These are phyloP conservation scores for Manihot esculenta DNA, from an alignment of 441 rosid genomes.

Conservation along the genomic window DNA sequence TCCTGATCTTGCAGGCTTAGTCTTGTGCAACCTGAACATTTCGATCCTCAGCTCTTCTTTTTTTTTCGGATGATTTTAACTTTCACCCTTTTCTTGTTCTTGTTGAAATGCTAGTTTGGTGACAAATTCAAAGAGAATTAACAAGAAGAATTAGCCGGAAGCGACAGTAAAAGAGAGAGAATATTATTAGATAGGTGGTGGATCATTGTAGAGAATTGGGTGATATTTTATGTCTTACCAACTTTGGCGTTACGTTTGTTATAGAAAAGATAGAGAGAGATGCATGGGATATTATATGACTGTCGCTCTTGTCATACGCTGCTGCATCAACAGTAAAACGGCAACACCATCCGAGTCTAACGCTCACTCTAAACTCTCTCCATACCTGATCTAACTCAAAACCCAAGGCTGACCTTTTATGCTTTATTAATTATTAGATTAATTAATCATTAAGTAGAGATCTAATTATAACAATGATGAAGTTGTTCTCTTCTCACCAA, in stretches of 20 bases:
- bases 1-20: slow-evolving; percentile 29
- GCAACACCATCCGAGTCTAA: slow-evolving; percentile 5
- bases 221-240: slow-evolving; percentile 31
- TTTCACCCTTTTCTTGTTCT: not conserved
- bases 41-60: slow-evolving; percentile 1
- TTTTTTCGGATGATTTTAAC: not conserved
- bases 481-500: too few species aligned
- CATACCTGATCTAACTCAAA: not conserved
- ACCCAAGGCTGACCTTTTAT: not conserved
- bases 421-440: too few species aligned
- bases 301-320: not conserved
- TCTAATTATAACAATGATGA: too few species aligned
- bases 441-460: too few species aligned
- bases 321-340: not conserved
- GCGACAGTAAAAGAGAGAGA: not conserved
- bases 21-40: slow-evolving; percentile 52
- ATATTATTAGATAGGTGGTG: slow-evolving; percentile 30
- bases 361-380: not conserved
- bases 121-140: not conserved
- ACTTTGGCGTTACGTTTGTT: slow-evolving; percentile 27
- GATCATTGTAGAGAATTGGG: slow-evolving; percentile 39
- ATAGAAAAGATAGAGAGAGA: slow-evolving; percentile 7
- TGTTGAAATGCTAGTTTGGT: not conserved
- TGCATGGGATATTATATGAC: slow-evolving; percentile 4
- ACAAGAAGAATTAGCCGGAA: not conserved